Conservation (phyloP, 2,329 filamentous ascomycete species). For the Talaromyces sp. region DNA sequence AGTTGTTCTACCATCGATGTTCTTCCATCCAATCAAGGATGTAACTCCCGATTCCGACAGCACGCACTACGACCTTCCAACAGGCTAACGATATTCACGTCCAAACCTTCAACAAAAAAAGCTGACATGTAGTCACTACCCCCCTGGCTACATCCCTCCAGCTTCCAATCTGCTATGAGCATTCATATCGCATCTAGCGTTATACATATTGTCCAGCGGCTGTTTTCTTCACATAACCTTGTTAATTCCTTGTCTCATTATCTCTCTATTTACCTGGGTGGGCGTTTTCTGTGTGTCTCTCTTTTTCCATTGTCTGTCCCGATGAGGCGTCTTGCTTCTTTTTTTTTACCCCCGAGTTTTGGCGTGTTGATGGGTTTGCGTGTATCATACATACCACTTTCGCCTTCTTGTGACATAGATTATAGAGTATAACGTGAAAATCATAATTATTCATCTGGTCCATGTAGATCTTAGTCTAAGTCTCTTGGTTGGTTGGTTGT, state of each 20-base stretch:
- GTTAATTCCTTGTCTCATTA: not conserved
- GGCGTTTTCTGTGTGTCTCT: not conserved
- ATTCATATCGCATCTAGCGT: conserved; percentile 11
- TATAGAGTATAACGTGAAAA: not conserved
- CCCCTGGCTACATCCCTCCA: not conserved
- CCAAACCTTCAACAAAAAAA: not conserved
- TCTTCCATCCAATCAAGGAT: conserved; percentile 28
- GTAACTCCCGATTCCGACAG: conserved; percentile 16
- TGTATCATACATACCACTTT: conserved; percentile 13
- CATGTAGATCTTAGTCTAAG: too few relatives aligned
- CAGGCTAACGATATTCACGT: conserved; percentile 10
- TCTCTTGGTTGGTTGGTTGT: too few relatives aligned
- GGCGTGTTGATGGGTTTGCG: conserved; percentile 8
- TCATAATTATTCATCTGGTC: not conserved
- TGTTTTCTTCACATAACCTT: conserved; percentile 5
- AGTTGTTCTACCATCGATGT: conserved; percentile 24
- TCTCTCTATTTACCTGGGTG: conserved; percentile 2
- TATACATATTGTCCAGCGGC: conserved; percentile 12
- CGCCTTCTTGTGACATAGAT: conserved; percentile 13
- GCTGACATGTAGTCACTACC: not conserved
- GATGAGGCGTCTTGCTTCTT: not conserved
- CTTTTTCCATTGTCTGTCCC: not conserved
- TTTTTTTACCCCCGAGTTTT: not conserved
- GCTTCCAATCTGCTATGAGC: conserved; percentile 3
- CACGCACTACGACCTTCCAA: conserved; percentile 14